Evolutionary conservation across 2,329 filamentous ascomycete genomes (phyloP).

Genomic region (Nemania diffusa): DNA sequence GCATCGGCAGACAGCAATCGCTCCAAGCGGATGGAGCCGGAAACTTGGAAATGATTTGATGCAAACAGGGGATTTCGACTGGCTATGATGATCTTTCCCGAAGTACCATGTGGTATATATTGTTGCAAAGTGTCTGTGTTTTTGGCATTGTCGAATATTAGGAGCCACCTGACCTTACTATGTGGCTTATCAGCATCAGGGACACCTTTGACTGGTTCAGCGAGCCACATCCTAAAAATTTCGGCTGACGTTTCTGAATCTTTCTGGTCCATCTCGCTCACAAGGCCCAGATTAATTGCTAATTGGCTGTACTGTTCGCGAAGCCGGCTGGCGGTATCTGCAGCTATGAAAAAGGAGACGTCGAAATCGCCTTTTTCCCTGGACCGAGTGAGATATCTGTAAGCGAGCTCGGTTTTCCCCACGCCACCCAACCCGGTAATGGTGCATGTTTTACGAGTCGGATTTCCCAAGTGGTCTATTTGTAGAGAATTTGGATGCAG

Average conservation of each 20-base stretch:
- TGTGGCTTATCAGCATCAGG: not conserved
- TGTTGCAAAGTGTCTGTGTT: not conserved
- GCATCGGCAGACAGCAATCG: not conserved
- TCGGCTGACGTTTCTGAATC: not conserved
- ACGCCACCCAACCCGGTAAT: not conserved
- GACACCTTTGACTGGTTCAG: not conserved
- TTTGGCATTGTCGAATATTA: not conserved
- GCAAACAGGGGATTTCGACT: not conserved
- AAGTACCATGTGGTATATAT: not conserved
- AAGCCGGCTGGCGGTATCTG: not conserved
- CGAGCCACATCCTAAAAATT: not conserved
- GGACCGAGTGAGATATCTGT: not conserved
- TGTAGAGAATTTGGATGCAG: not conserved
- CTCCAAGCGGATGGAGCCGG: not conserved
- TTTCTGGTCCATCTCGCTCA: not conserved
- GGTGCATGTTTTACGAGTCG: not conserved
- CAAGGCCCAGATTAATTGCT: not conserved
- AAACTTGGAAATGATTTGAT: not conserved
- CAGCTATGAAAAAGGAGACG: not conserved
- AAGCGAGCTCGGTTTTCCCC: not conserved
- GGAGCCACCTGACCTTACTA: not conserved
- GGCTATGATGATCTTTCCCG: not conserved
- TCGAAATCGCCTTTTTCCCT: not conserved
- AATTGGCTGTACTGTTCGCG: not conserved
- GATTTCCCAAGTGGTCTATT: not conserved